Conservation (phyloP, 2,329 filamentous ascomycete species). For the Amylocarpus encephaloides region DNA sequence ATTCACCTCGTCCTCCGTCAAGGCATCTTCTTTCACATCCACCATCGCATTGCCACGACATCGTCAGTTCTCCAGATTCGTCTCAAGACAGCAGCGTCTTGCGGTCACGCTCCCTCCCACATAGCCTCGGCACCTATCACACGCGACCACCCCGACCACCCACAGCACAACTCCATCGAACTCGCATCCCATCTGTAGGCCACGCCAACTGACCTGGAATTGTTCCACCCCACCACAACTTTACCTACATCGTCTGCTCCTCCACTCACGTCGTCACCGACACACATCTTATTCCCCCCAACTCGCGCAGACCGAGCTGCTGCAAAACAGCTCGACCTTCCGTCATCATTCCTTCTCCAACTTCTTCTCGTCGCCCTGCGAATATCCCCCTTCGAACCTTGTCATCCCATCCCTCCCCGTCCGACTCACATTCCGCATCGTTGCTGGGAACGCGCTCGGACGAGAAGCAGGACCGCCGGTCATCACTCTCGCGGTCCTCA, state of each 20-base stretch:
- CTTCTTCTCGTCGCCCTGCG: constrained; percentile 61
- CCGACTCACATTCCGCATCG: constrained; percentile 37
- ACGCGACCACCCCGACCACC: background rate
- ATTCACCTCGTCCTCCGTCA: background rate
- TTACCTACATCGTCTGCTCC: too few species aligned
- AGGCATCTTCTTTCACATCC: background rate
- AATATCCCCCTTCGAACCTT: constrained; percentile 85
- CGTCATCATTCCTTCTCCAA: constrained; percentile 80
- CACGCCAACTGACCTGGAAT: background rate
- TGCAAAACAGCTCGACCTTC: constrained; percentile 67
- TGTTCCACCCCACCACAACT: background rate
- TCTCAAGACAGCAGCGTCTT: constrained; percentile 1
- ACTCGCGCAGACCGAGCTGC: constrained; percentile 50
- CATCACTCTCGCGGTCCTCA: constrained; percentile 46
- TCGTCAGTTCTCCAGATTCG: background rate
- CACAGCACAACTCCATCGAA: background rate
- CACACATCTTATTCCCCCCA: background rate
- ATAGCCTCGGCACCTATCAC: background rate
- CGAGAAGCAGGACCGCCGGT: constrained; percentile 36
- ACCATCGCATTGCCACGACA: background rate
- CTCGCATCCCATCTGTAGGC: background rate
- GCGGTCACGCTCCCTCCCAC: constrained; percentile 1
- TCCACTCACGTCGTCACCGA: background rate
- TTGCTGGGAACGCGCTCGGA: constrained; percentile 39
- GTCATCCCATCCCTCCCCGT: constrained; percentile 35